phyloP scores from a whole-genome alignment of 106 monocot genomes.

The Apostasia shenzhenica region DNA sequence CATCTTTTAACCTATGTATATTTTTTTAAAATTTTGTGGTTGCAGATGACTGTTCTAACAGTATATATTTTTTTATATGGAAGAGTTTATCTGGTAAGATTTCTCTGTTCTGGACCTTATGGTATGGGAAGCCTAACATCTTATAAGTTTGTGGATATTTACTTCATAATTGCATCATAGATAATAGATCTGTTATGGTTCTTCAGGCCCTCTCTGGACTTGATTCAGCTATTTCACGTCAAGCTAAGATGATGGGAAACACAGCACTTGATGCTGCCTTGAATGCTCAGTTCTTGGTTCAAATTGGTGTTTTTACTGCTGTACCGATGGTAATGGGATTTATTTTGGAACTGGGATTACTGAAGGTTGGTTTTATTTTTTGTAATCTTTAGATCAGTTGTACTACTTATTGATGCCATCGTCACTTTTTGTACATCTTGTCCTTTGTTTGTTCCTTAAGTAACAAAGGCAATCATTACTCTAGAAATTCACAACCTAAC shows the following conservation, averaged over 20 bases:
- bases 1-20: not conserved
- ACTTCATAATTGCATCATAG: too few relatives aligned
- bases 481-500: too few relatives aligned
- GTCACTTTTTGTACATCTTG: too few relatives aligned
- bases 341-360: slow-evolving; percentile 67
- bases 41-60: slow-evolving; percentile 96
- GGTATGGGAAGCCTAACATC: too few relatives aligned
- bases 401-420: not conserved
- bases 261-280: slow-evolving; percentile 85
- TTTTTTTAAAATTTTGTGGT: slow-evolving; percentile 4
- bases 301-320: slow-evolving; percentile 95
- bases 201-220: slow-evolving; percentile 84
- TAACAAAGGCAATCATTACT: too few relatives aligned
- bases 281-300: slow-evolving; percentile 96
- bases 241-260: slow-evolving; percentile 53
- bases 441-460: too few relatives aligned
- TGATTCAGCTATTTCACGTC: slow-evolving; percentile 53
- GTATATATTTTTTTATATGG: slow-evolving; percentile 92
- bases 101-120: too few relatives aligned
- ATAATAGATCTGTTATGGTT: too few relatives aligned
- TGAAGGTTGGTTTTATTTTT: slow-evolving; percentile 47
- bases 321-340: slow-evolving; percentile 98
- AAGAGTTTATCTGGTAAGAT: slow-evolving; percentile 81
- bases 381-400: not conserved
- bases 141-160: too few relatives aligned